These are phyloP conservation scores for Ceratocystis alfenasii DNA, from an alignment of 2,329 filamentous ascomycete genomes.

Conservation along the genomic window DNA sequence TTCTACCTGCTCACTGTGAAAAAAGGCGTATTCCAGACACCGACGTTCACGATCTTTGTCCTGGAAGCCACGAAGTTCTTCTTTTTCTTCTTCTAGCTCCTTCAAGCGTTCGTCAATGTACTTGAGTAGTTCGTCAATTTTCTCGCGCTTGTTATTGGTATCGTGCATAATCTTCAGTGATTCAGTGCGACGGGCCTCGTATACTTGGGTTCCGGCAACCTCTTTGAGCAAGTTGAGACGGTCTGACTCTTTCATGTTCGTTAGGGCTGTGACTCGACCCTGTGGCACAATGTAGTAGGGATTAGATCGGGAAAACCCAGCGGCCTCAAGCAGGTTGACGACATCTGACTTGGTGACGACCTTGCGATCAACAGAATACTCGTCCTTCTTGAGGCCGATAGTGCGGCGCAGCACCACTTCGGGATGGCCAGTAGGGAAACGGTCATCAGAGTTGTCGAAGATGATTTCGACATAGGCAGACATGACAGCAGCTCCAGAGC, in stretches of 20 bases:
- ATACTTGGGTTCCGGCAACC: constrained; percentile 95
- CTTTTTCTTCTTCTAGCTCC: constrained; percentile 93
- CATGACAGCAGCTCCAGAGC: constrained; percentile 94
- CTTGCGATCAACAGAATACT: constrained; percentile 95
- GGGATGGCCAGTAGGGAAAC: constrained; percentile 84
- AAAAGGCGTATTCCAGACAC: constrained; percentile 89
- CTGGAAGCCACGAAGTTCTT: constrained; percentile 85
- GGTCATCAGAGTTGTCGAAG: constrained; percentile 93
- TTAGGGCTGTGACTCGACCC: constrained; percentile 86
- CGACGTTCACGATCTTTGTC: constrained; percentile 86
- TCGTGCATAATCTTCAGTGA: constrained; percentile 95
- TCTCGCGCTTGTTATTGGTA: constrained; percentile 84
- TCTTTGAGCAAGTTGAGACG: constrained; percentile 85
- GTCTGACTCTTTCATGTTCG: constrained; percentile 97
- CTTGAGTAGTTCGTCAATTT: constrained; percentile 83
- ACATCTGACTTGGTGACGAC: constrained; percentile 91
- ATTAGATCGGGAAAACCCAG: constrained; percentile 92
- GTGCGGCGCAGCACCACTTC: constrained; percentile 86
- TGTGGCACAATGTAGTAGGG: constrained; percentile 99
- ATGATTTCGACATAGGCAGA: constrained; percentile 99
- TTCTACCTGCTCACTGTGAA: constrained; percentile 75
- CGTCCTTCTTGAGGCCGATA: constrained; percentile 95
- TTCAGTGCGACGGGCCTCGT: constrained; percentile 82
- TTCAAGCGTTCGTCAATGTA: constrained; percentile 82
- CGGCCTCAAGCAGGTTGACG: constrained; percentile 87